phyloP scores from a whole-genome alignment of 805 yeast species.

The Yamadazyma tumulicola region DNA sequence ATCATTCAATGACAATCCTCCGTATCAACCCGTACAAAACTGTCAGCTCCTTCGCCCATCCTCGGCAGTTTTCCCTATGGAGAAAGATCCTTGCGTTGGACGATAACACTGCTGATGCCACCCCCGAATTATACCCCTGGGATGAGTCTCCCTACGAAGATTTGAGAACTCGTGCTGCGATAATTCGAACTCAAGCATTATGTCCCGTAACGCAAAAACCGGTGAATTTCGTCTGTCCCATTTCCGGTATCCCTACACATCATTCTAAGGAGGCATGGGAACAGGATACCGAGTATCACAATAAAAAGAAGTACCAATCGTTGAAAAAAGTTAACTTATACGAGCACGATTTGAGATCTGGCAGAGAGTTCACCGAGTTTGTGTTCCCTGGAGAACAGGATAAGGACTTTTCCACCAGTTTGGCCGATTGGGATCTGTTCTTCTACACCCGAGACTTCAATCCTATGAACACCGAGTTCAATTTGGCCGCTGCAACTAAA shows the following conservation, averaged over 20 bases:
- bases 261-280: conserved; percentile 89
- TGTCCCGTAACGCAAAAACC: conserved; percentile 87
- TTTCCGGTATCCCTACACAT: conserved; percentile 95
- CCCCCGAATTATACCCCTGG: conserved; percentile 55
- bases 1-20: too few relatives aligned
- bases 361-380: conserved; percentile 92
- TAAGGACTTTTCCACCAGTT: conserved; percentile 69
- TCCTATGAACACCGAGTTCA: conserved; percentile 96
- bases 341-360: conserved; percentile 93
- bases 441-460: conserved; percentile 89
- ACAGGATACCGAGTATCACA: conserved; percentile 69
- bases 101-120: conserved; percentile 21
- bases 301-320: conserved; percentile 59
- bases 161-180: conserved; percentile 85
- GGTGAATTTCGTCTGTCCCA: conserved; percentile 84
- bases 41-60: too few relatives aligned
- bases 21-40: too few relatives aligned
- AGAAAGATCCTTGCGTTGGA: conserved; percentile 37
- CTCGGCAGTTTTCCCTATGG: conserved; percentile 38
- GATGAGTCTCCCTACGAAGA: conserved; percentile 89
- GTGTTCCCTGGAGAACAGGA: conserved; percentile 84
- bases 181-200: conserved; percentile 78
- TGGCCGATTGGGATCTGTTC: conserved; percentile 87
- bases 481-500: conserved; percentile 91
- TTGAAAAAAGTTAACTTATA: conserved; percentile 85